A percentile compares a stretch with the other conserved stretches of the same genome.
These are phyloP conservation scores for Lachnellula suecica DNA, from an alignment of 2,329 filamentous ascomycete species.

Conservation along the genomic window DNA sequence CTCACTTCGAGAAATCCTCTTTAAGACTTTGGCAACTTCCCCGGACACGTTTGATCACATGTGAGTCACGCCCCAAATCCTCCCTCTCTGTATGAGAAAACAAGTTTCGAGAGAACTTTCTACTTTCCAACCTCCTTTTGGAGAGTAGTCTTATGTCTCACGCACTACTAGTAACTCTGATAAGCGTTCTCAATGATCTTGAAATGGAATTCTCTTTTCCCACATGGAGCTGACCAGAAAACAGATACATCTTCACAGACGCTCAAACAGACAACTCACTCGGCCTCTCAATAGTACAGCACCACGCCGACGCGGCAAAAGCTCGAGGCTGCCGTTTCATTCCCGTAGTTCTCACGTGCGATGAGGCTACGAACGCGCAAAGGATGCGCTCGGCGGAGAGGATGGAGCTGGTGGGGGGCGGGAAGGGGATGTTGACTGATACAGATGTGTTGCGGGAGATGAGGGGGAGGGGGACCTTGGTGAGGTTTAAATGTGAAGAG, in stretches of 20 bases:
- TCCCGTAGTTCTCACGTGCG: constrained; percentile 3
- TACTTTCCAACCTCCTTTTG: no score
- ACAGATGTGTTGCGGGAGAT: background rate
- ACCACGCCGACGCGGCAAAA: background rate
- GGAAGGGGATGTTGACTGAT: background rate
- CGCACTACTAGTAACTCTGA: no score
- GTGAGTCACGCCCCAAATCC: no score
- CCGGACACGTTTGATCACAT: background rate
- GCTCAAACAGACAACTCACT: background rate
- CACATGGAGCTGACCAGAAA: no score
- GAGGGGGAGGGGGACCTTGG: background rate
- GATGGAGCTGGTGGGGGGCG: background rate
- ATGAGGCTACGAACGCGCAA: background rate
- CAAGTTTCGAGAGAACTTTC: no score
- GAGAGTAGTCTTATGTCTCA: no score
- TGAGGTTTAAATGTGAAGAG: background rate
- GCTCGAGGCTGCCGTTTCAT: constrained; percentile 5
- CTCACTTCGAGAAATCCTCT: background rate
- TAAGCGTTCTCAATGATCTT: no score
- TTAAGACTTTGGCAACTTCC: no score
- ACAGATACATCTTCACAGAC: background rate
- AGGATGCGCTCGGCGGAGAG: background rate
- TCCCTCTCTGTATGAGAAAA: no score
- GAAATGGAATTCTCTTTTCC: no score
- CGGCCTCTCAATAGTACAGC: background rate